A percentile compares a stretch with the other conserved stretches of the same genome.
phyloP scores from a whole-genome alignment of 2,329 filamentous ascomycete species.

The Zopfia rhizophila region DNA sequence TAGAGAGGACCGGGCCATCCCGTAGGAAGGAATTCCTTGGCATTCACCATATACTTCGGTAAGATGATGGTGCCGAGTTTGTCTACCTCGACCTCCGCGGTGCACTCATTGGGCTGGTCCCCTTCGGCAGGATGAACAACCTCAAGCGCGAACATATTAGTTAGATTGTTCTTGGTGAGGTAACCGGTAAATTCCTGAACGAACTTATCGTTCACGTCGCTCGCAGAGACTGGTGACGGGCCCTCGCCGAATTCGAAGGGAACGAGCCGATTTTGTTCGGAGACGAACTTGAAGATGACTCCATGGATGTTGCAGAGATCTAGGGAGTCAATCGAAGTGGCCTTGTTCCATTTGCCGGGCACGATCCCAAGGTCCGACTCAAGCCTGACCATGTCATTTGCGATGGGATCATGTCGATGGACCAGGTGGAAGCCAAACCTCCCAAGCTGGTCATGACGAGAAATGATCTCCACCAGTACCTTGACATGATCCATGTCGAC shows the following conservation, averaged over 20 bases:
- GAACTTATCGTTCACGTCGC: conserved; percentile 11
- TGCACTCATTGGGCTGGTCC: conserved; percentile 11
- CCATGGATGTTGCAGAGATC: conserved; percentile 16
- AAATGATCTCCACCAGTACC: conserved; percentile 14
- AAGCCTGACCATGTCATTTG: conserved; percentile 17
- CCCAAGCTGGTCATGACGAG: conserved; percentile 10
- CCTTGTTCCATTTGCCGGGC: conserved; percentile 19
- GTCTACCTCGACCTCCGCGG: conserved; percentile 13
- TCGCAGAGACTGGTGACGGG: conserved; percentile 12
- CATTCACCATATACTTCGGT: conserved; percentile 14
- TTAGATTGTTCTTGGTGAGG: conserved; percentile 14
- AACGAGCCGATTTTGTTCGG: conserved; percentile 12
- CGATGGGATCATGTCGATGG: conserved; percentile 13
- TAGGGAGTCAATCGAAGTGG: conserved; percentile 14
- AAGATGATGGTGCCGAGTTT: conserved; percentile 11
- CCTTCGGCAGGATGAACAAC: conserved; percentile 8
- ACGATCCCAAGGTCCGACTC: conserved; percentile 14
- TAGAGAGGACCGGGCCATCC: conserved; percentile 11
- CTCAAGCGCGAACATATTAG: conserved; percentile 14
- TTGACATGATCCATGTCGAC: conserved; percentile 14
- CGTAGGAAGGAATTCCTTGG: conserved; percentile 12
- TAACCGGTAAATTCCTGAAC: conserved; percentile 11
- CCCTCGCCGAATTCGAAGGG: conserved; percentile 14
- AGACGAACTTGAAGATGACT: conserved; percentile 11
- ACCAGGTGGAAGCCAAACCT: conserved; percentile 14